A percentile compares a stretch with the other conserved stretches of the same genome.
Evolutionary conservation across 306 rosid species (phyloP).

Genomic region (Rosa lucieae): DNA sequence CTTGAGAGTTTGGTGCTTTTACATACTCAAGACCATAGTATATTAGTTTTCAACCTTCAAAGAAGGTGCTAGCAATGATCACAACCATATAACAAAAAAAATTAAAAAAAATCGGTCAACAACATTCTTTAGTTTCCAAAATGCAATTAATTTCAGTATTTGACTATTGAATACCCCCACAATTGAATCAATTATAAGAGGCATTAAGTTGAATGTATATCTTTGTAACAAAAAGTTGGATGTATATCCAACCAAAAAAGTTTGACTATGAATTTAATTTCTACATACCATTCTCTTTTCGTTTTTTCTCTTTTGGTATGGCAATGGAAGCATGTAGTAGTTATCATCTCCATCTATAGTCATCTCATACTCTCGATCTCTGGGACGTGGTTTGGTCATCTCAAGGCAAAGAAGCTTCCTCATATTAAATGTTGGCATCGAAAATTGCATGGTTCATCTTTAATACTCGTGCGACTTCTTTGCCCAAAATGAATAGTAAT

Average conservation of each 20-base stretch:
- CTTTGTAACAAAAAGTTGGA: neutral
- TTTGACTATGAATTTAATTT: neutral
- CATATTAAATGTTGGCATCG: slow-evolving; percentile 34
- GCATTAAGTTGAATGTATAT: neutral
- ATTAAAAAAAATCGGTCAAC: neutral
- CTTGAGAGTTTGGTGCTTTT: no score
- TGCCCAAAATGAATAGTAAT: neutral
- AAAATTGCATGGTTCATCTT: slow-evolving; percentile 23
- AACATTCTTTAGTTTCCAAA: neutral
- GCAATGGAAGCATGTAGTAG: neutral
- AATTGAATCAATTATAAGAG: neutral
- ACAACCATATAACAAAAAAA: neutral
- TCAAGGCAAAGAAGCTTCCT: slow-evolving; percentile 15
- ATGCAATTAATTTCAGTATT: neutral
- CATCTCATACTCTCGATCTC: neutral
- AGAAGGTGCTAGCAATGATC: neutral
- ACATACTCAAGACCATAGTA: neutral
- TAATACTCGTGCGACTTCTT: slow-evolving; percentile 29
- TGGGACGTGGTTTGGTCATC: slow-evolving; percentile 19
- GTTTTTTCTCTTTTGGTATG: neutral
- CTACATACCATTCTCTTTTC: neutral
- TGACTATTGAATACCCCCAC: neutral
- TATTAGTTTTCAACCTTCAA: neutral
- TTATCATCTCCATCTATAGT: neutral
- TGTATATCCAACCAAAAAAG: neutral